Evolutionary conservation across 2,329 filamentous ascomycete species (phyloP).

Genomic region (Penicillium corylophilum): DNA sequence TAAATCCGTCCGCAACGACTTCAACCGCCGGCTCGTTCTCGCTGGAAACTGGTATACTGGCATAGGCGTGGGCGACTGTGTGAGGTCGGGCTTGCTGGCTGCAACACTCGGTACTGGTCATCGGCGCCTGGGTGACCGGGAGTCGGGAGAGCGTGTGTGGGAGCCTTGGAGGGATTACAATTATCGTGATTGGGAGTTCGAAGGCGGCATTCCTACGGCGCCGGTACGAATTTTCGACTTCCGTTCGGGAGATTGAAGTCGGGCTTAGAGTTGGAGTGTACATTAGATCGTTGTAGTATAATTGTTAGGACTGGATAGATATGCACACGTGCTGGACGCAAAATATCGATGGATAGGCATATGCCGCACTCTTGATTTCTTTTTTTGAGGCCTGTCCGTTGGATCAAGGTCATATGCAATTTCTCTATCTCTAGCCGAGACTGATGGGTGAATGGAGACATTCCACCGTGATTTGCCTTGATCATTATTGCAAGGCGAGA

Average conservation of each 20-base stretch:
- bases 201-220: conserved; percentile 32
- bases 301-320: background rate
- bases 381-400: background rate
- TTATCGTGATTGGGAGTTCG: conserved; percentile 27
- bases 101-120: conserved; percentile 42
- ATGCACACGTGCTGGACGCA: background rate
- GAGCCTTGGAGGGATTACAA: conserved; percentile 23
- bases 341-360: background rate
- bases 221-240: conserved; percentile 23
- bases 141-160: conserved; percentile 1
- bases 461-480: background rate
- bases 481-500: background rate
- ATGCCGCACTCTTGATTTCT: background rate
- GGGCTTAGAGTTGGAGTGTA: background rate
- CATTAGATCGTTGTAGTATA: background rate
- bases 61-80: conserved; percentile 55
- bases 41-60: conserved; percentile 55
- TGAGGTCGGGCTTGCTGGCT: conserved; percentile 58
- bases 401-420: background rate
- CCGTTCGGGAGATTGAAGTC: background rate
- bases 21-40: conserved; percentile 64
- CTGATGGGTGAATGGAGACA: background rate
- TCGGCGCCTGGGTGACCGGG: conserved; percentile 24
- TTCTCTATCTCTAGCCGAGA: background rate
- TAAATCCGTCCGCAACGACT: conserved; percentile 55